These are phyloP conservation scores for Thalassia testudinum DNA, from an alignment of 116 monocot species.

Conservation along the genomic window DNA sequence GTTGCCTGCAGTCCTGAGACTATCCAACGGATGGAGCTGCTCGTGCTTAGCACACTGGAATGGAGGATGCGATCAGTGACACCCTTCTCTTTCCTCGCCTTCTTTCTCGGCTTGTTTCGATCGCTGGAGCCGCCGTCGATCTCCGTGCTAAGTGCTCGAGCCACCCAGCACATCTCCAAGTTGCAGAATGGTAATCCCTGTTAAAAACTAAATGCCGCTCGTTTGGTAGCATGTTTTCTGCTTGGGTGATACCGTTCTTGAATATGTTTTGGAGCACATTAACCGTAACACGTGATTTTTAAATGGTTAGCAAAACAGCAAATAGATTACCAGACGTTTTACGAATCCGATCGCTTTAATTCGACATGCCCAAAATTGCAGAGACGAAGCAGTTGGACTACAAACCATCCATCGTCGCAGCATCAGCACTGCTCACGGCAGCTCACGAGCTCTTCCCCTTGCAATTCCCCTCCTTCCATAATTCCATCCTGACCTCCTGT, in stretches of 20 bases:
- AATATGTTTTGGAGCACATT: no score
- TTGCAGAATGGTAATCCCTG: constrained; percentile 36
- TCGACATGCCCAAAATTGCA: constrained; percentile 5
- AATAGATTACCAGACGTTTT: no score
- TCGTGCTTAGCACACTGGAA: constrained; percentile 47
- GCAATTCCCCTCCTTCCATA: constrained; percentile 26
- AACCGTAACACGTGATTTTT: no score
- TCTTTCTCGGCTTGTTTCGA: constrained; percentile 51
- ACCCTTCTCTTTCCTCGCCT: constrained; percentile 71
- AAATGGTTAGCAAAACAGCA: no score
- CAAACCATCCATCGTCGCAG: constrained; percentile 59
- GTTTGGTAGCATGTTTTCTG: background rate
- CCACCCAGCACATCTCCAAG: constrained; percentile 35
- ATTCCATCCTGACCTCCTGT: constrained; percentile 23
- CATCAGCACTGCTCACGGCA: constrained; percentile 65
- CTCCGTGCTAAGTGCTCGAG: constrained; percentile 34
- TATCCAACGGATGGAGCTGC: constrained; percentile 65
- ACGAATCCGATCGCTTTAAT: no score
- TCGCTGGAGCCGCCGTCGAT: constrained; percentile 22
- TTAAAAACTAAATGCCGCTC: background rate
- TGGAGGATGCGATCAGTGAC: constrained; percentile 96
- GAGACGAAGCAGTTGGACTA: constrained; percentile 48
- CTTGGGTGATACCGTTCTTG: background rate
- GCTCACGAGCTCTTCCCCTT: constrained; percentile 32
- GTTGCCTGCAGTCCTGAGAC: constrained; percentile 45